Evolutionary conservation across 2,329 filamentous ascomycete genomes (phyloP), one percentile per base, ranked within the genome.

Genomic region (Colletotrichum brevisporum): DNA sequence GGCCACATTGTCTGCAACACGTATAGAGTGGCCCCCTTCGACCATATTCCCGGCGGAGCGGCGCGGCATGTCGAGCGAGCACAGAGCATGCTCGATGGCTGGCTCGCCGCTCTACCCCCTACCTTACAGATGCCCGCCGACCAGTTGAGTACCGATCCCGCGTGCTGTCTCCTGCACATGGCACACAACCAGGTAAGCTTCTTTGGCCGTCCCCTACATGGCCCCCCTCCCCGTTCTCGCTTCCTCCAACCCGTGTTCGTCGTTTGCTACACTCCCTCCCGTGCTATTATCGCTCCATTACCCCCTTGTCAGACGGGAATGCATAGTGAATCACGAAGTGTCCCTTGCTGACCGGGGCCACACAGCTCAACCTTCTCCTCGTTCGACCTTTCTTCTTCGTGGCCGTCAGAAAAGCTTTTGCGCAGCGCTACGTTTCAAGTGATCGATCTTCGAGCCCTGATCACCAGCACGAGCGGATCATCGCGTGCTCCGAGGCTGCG

Each of bases 1-100:
- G 81, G 82, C 26, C 80, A 85, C 70, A 83, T 87, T 36, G 81
- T 86, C 6, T 81, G 81, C 70, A 84, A 85, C 71, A 83, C 83
- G 3, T 85, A 83, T 71, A 78, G 80, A 18, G 75, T 82, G 50
- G 79, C 82, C 12, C 78, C 81, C 0, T 75, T 71, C 68, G 75
- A 74, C 56, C 67, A 67, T 48, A 67, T 71, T 63, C 65, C 70
- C 26, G 67, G 71, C 12, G 76, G 74, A 12, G 73, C 78, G 1
- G 71, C 75, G 6, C 75, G 74, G 13, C 80, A 79, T 43, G 78
- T 83, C 4, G 79, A 83, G 12, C 78, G 78, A 50, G 80, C 83
- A 3, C 75, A 85, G 16, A 72, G 74, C 21, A 78, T 81, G 77
- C 78, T 87, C n/a, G 74, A 79, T 4, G 74, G 76, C 16, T 87